These are phyloP conservation scores for Gossypium gossypioides DNA, from an alignment of 441 rosid genomes.

Conservation along the genomic window DNA sequence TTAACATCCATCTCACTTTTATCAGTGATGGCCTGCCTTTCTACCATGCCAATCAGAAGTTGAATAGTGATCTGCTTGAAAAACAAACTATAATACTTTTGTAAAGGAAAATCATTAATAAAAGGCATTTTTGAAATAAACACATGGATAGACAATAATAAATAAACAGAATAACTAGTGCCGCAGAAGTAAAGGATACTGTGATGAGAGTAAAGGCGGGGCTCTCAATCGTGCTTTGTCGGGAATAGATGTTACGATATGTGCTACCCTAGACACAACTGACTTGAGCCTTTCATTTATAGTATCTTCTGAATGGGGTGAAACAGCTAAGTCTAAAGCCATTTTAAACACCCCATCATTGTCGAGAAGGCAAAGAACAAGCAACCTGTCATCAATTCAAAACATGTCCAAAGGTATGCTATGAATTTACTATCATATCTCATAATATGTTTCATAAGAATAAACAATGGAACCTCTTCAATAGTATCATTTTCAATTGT, in stretches of 20 bases:
- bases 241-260: conserved; percentile 74
- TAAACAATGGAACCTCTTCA: not conserved
- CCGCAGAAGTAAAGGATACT: conserved; percentile 64
- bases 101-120: conserved; percentile 38
- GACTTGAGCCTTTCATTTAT: conserved; percentile 28
- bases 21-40: conserved; percentile 27
- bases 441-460: conserved; percentile 6
- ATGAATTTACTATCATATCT: not conserved
- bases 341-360: conserved; percentile 52
- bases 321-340: conserved; percentile 41
- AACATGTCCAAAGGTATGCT: not conserved
- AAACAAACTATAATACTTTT: conserved; percentile 43
- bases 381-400: conserved; percentile 45
- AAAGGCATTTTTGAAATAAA: conserved; percentile 11
- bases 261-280: conserved; percentile 50
- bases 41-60: conserved; percentile 46
- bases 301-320: conserved; percentile 22
- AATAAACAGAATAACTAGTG: conserved; percentile 4
- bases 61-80: conserved; percentile 67
- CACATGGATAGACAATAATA: conserved; percentile 6
- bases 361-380: conserved; percentile 66
- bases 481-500: not conserved
- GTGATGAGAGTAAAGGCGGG: conserved; percentile 53
- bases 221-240: conserved; percentile 71
- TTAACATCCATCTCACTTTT: conserved; percentile 26